Evolutionary conservation across 306 rosid genomes (phyloP).

Genomic region (Sechiopsis laciniata): DNA sequence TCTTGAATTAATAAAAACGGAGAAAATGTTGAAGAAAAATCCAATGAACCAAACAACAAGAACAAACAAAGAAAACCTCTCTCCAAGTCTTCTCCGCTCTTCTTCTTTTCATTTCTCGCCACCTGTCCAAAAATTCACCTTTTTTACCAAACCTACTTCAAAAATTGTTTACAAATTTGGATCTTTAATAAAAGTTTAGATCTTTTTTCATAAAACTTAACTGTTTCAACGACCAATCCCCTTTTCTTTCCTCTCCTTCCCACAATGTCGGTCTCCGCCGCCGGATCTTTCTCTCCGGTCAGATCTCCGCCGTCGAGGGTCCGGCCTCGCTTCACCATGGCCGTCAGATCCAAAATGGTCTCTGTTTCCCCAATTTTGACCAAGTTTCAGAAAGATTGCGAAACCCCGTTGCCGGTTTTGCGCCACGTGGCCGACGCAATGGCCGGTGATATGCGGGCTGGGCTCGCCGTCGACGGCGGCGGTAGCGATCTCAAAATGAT

Average conservation of each 20-base stretch:
- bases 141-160: too few relatives aligned
- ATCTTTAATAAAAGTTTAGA: too few relatives aligned
- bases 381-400: constrained; percentile 52
- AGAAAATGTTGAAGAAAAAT: too few relatives aligned
- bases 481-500: constrained; percentile 77
- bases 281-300: constrained; percentile 36
- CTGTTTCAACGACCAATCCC: neutral
- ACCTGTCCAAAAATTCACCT: too few relatives aligned
- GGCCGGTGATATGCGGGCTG: constrained; percentile 64
- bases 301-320: constrained; percentile 31
- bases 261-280: constrained; percentile 44
- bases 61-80: too few relatives aligned
- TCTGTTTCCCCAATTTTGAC: constrained; percentile 43
- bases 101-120: too few relatives aligned
- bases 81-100: too few relatives aligned
- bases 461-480: constrained; percentile 47
- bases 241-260: neutral
- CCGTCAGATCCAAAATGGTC: constrained; percentile 50
- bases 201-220: too few relatives aligned
- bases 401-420: constrained; percentile 65
- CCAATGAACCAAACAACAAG: too few relatives aligned
- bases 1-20: too few relatives aligned
- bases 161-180: too few relatives aligned
- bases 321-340: constrained; percentile 37
- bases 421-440: constrained; percentile 62